These are phyloP conservation scores for Cryptosporidium bovis DNA, from an alignment of 169 alveolate genomes.

Conservation along the genomic window DNA sequence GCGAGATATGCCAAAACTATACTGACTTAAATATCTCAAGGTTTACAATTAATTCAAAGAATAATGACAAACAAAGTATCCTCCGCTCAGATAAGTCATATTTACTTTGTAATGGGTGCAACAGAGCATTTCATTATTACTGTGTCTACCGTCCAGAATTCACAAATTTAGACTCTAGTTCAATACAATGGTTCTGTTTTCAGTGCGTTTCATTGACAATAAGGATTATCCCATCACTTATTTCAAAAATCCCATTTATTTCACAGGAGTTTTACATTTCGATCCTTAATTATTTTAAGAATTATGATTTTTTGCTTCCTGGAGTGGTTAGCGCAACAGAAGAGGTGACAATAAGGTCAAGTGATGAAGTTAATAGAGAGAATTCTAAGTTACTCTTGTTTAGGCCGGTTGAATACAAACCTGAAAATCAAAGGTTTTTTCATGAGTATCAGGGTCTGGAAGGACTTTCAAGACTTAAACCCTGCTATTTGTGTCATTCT, in stretches of 20 bases:
- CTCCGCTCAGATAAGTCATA: background rate
- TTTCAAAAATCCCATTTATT: conserved; percentile 14
- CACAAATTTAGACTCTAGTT: conserved; percentile 12
- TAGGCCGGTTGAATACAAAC: conserved; percentile 32
- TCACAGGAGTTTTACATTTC: background rate
- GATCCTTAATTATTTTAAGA: conserved; percentile 2
- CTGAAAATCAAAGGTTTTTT: conserved; percentile 25
- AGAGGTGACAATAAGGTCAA: conserved; percentile 29
- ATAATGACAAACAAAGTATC: background rate
- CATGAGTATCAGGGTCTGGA: conserved; percentile 45
- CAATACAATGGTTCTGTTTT: conserved; percentile 53
- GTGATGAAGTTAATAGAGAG: conserved; percentile 43
- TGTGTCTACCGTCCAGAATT: conserved; percentile 75
- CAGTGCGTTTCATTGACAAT: conserved; percentile 43
- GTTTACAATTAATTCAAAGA: background rate
- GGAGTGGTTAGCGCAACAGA: conserved; percentile 37
- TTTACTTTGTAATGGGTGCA: conserved; percentile 78
- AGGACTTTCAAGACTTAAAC: conserved; percentile 60
- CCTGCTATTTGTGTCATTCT: conserved; percentile 65
- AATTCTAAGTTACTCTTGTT: background rate
- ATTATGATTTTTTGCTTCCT: conserved; percentile 10
- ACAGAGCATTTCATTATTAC: conserved; percentile 76
- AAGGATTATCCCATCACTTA: conserved; percentile 46
- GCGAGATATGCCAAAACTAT: conserved; percentile 54
- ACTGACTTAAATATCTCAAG: background rate